Percentiles rank a stretch among this genome's conserved stretches.
Evolutionary conservation across 1,284 basidiomycete genomes (phyloP).

Genomic region (Phylloporus gajari): DNA sequence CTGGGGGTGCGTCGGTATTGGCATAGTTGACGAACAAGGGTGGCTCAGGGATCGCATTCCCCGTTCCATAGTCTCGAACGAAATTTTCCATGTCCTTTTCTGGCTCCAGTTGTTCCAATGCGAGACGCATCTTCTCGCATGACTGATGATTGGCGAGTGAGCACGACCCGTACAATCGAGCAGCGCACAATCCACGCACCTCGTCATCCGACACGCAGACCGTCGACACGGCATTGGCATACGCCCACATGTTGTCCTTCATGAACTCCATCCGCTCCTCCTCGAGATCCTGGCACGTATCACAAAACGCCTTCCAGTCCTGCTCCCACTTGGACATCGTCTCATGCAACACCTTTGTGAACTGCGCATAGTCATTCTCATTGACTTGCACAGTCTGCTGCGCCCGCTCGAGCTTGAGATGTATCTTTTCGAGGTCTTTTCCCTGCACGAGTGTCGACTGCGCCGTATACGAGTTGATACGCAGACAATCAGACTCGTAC

Average conservation of each 20-base stretch:
- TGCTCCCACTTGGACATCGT: slow-evolving; percentile 90
- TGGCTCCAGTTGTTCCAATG: slow-evolving; percentile 85
- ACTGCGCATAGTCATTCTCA: slow-evolving; percentile 92
- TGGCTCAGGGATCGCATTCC: slow-evolving; percentile 84
- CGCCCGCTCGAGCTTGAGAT: slow-evolving; percentile 87
- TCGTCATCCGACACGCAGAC: slow-evolving; percentile 97
- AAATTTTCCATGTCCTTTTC: slow-evolving; percentile 88
- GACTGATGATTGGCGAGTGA: slow-evolving; percentile 61
- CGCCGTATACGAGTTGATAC: slow-evolving; percentile 96
- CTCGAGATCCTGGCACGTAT: slow-evolving; percentile 95
- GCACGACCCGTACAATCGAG: slow-evolving; percentile 1
- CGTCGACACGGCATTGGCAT: slow-evolving; percentile 94
- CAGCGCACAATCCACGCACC: slow-evolving; percentile 60
- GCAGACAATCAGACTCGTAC: slow-evolving; percentile 93
- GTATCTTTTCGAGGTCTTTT: slow-evolving; percentile 91
- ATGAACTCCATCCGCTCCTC: slow-evolving; percentile 93
- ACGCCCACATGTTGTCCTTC: slow-evolving; percentile 96
- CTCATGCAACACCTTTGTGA: slow-evolving; percentile 83
- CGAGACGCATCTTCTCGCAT: slow-evolving; percentile 86
- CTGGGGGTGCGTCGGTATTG: slow-evolving; percentile 68
- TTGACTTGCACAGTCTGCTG: slow-evolving; percentile 90
- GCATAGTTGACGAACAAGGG: slow-evolving; percentile 85
- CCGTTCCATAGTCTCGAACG: slow-evolving; percentile 86
- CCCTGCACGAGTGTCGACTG: slow-evolving; percentile 94
- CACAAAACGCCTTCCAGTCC: slow-evolving; percentile 94